Evolutionary conservation across 768 basidiomycete genomes (phyloP), one percentile per base, ranked within the genome.

Genomic region (Mycena rebaudengoi): DNA sequence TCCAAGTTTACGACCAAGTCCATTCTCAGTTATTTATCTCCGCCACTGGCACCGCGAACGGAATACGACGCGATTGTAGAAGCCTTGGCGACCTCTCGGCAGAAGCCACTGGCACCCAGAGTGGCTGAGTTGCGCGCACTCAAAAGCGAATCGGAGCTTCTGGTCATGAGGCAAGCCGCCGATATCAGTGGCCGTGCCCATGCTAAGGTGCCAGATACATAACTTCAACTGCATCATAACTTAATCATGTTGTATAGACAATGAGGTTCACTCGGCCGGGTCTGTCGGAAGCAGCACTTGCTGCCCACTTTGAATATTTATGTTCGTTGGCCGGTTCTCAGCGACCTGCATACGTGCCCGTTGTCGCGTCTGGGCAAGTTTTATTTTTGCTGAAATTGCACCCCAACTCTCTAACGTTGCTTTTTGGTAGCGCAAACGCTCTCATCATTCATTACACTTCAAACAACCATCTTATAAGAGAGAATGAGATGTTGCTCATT

Each of bases 281-380:
- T 10, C 72, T 84, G 58, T 84, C 86, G 1, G 92, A 93, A 71
- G 78, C 83, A 30, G 80, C 82, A 18, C 76, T 92, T 8, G 89
- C 85, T 0, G 92, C 96, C 5, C 92, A 95, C 72, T 98, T 99
- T 72, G 92, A 97, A 76, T 98, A 98, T 71, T 69, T 91, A 1
- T 96, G 95, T 70, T 84, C 88, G 4, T 80, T 94, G 41, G 80
- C 80, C 16, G 98, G 98, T 21, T 85, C 94, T 13, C 90, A 95
- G 70, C 85, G 96, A 39, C 86, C 89, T 48, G 96, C 98, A n/a
- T 99, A 99, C 73, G 96, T 99, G 1, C 98, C 98, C 13, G 98
- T 99, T 6, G 94, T 98, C 32, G 97, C 95, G 6, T 96, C 95
- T 1, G 98, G 98, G 92, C 93, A 75, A 64, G 85, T 69, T 20